Evolutionary conservation across 805 yeast genomes (phyloP).

Genomic region (Candida tammaniensis): DNA sequence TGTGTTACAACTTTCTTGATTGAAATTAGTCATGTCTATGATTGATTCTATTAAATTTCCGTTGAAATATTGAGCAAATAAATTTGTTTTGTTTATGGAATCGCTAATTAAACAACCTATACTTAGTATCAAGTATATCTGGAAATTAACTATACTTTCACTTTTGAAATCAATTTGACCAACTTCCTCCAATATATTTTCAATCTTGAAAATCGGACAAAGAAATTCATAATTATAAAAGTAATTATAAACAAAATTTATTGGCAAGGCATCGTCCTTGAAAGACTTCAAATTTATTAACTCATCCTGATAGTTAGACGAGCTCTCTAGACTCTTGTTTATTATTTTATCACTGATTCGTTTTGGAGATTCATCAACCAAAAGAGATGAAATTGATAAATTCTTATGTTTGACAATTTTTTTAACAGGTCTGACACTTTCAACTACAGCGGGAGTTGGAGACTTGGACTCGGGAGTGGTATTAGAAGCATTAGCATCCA

Average conservation of each 20-base stretch:
- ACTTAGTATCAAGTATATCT: constrained; percentile 36
- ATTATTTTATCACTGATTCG: constrained; percentile 4
- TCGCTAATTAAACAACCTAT: constrained; percentile 39
- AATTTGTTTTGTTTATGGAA: constrained; percentile 17
- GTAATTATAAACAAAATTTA: constrained; percentile 30
- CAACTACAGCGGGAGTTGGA: no score
- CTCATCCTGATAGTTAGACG: constrained; percentile 23
- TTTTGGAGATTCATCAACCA: not conserved
- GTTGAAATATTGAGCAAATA: constrained; percentile 29
- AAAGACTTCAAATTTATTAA: constrained; percentile 34
- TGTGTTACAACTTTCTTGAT: constrained; percentile 16
- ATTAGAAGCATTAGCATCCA: not conserved
- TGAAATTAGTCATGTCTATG: constrained; percentile 32
- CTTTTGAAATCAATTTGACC: constrained; percentile 26
- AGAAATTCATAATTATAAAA: constrained; percentile 35
- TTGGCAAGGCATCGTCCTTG: constrained; percentile 25
- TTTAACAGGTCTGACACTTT: no score
- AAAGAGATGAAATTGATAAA: constrained; percentile 6
- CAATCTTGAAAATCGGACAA: constrained; percentile 34
- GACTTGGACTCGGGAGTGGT: not conserved
- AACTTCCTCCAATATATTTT: constrained; percentile 19
- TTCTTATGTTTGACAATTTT: constrained; percentile 4
- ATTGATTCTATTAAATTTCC: constrained; percentile 30
- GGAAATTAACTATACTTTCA: constrained; percentile 37
- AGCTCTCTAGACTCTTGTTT: not conserved